Evolutionary conservation across 495 filamentous ascomycete genomes (phyloP), one percentile per base, ranked within the genome.

Genomic region (Apodospora peruviana): DNA sequence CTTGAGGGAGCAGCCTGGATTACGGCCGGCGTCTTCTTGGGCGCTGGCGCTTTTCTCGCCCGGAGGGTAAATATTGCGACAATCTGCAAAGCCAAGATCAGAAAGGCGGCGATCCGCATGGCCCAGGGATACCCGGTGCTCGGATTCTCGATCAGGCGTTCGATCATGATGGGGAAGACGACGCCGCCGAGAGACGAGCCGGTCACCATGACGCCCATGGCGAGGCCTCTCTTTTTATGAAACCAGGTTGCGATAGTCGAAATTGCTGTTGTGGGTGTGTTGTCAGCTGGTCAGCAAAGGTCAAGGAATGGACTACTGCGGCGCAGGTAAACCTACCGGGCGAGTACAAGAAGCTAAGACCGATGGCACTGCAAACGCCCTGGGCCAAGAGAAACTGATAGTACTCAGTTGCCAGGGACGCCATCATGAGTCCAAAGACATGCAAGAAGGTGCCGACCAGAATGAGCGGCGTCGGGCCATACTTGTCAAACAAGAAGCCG

Each of bases 401-500:
- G 61, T 83, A 86, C 58, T 79, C 51, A 3, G 57, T 71, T 1
- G 75, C 73, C 7, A 84, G 56, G 19, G 71, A 77, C 7, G 83
- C 72, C 85, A 89, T 88, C 82, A 86, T 85, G n/a, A 88, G 63
- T 17, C 82, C 83, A 46, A 87, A 84, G 49, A 86, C 77, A 50
- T 86, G 79, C 40, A 86, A 51, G 39, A 86, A 60, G 0, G 77
- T 71, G 10, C 83, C 83, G 18, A 63, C 59, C 1, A 81, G 40
- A 2, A 89, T 61, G 5, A 85, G 68, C 46, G 67, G 79, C 38
- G 72, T 67, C 2, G 84, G 83, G 3, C 83, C 84, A 41, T 81
- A 81, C 45, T 71, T 76, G 53, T 90, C 86, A 51, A 77, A 85
- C 11, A 85, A 36, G 43, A 74, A 76, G 3, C 84, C 84, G 32